Conservation (phyloP, 1,284 basidiomycete genomes). For the Marasmius oreades region DNA sequence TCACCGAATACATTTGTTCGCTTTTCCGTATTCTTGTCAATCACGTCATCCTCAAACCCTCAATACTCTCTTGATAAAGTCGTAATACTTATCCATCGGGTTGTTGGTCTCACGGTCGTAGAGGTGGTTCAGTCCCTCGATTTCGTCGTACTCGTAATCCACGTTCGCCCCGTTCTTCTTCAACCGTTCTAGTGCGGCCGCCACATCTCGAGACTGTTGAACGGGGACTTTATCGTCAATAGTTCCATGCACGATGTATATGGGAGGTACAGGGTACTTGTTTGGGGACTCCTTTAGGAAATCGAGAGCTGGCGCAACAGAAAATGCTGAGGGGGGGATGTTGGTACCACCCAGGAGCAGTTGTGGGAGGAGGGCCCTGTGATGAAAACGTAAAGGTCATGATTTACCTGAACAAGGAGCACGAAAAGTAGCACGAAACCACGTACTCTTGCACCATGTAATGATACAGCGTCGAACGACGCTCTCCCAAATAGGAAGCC, state of each 20-base stretch:
- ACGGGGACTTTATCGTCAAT: conserved; percentile 32
- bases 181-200: conserved; percentile 22
- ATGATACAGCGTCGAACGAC: conserved; percentile 30
- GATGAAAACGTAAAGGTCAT: background rate
- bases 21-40: no score
- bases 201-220: conserved; percentile 29
- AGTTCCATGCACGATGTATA: conserved; percentile 32
- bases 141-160: conserved; percentile 27
- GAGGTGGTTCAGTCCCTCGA: conserved; percentile 28
- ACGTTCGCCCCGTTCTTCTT: conserved; percentile 14
- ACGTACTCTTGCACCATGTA: conserved; percentile 39
- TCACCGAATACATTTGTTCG: no score
- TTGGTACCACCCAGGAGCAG: conserved; percentile 30
- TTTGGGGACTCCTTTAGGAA: conserved; percentile 13
- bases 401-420: background rate
- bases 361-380: conserved; percentile 25
- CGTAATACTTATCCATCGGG: conserved; percentile 32
- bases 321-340: conserved; percentile 26
- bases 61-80: conserved; percentile 26
- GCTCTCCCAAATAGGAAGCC: conserved; percentile 22
- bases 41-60: background rate
- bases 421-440: background rate
- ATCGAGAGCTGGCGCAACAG: conserved; percentile 26
- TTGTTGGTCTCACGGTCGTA: conserved; percentile 29
- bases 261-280: conserved; percentile 25